Evolutionary conservation across 768 basidiomycete genomes (phyloP).

Genomic region (Mycena haematopus): DNA sequence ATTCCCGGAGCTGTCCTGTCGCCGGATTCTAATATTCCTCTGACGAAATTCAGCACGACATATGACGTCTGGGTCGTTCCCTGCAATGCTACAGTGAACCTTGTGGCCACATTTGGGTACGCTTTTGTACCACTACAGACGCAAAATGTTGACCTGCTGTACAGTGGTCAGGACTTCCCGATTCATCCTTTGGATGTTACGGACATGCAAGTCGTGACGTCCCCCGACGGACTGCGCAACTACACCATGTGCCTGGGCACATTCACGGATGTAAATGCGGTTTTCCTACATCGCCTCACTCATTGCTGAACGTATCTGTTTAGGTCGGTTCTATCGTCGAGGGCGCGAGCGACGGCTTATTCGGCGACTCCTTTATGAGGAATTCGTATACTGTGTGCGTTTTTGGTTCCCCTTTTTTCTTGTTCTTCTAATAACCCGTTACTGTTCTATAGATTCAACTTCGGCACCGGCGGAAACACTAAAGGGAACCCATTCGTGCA

Average conservation of each 20-base stretch:
- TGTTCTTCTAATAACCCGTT: neutral
- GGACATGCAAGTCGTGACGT: slow-evolving; percentile 23
- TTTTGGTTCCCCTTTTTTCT: neutral
- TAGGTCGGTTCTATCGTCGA: slow-evolving; percentile 17
- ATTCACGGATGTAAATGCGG: slow-evolving; percentile 11
- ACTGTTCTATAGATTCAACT: slow-evolving; percentile 19
- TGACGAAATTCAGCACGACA: slow-evolving; percentile 22
- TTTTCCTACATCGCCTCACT: too few relatives aligned
- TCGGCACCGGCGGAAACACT: slow-evolving; percentile 24
- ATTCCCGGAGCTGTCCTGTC: slow-evolving; percentile 26
- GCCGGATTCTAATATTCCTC: slow-evolving; percentile 16
- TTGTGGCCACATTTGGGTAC: slow-evolving; percentile 23
- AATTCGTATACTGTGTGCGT: slow-evolving; percentile 15
- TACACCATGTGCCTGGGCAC: slow-evolving; percentile 24
- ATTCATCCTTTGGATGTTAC: slow-evolving; percentile 24
- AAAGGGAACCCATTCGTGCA: slow-evolving; percentile 23
- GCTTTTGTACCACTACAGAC: neutral
- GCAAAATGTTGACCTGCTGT: neutral
- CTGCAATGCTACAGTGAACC: slow-evolving; percentile 17
- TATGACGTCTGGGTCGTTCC: slow-evolving; percentile 26
- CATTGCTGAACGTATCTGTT: too few relatives aligned
- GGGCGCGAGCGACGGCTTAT: slow-evolving; percentile 18
- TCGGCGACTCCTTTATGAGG: slow-evolving; percentile 27
- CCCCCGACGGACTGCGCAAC: slow-evolving; percentile 23
- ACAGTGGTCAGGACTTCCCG: slow-evolving; percentile 19